A percentile compares a stretch with the other conserved stretches of the same genome.
phyloP scores from a whole-genome alignment of 2,329 filamentous ascomycete genomes.

The Fusarium chaquense region DNA sequence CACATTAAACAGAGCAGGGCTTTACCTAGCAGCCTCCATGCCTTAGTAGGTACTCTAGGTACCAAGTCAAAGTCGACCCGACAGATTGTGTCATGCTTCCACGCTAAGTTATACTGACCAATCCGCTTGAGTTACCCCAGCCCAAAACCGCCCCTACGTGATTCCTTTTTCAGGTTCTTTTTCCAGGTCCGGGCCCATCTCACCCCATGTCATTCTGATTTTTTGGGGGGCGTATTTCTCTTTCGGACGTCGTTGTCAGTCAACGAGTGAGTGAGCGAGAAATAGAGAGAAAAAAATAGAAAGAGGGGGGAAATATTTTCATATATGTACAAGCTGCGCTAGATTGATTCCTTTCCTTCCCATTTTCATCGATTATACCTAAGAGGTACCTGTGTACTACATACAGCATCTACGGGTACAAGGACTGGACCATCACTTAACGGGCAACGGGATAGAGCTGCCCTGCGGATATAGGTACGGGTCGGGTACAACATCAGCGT shows the following conservation, averaged over 20 bases:
- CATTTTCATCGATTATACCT: not conserved
- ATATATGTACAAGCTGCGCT: slow-evolving; percentile 20
- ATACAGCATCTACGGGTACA: not conserved
- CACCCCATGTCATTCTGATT: slow-evolving; percentile 35
- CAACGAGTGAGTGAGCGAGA: not conserved
- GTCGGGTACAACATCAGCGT: slow-evolving; percentile 44
- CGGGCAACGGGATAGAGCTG: not conserved
- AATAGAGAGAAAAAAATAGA: not conserved
- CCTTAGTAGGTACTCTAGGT: not conserved
- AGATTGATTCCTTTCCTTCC: not conserved
- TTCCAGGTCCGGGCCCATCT: slow-evolving; percentile 33
- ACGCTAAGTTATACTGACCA: slow-evolving; percentile 45
- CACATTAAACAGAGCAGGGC: slow-evolving; percentile 18
- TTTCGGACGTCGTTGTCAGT: slow-evolving; percentile 19
- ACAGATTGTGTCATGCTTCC: slow-evolving; percentile 53
- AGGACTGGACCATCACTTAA: slow-evolving; percentile 2
- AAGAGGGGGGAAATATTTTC: slow-evolving; percentile 5
- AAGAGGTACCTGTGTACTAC: slow-evolving; percentile 7
- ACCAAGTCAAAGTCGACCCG: slow-evolving; percentile 44
- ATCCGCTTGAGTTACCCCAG: slow-evolving; percentile 48
- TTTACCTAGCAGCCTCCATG: slow-evolving; percentile 14
- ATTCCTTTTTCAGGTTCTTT: slow-evolving; percentile 43
- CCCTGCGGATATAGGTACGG: slow-evolving; percentile 47
- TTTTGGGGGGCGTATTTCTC: slow-evolving; percentile 34
- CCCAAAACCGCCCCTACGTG: slow-evolving; percentile 45